Evolutionary conservation across 768 basidiomycete genomes (phyloP).

Genomic region (Holtermannia corniformis): DNA sequence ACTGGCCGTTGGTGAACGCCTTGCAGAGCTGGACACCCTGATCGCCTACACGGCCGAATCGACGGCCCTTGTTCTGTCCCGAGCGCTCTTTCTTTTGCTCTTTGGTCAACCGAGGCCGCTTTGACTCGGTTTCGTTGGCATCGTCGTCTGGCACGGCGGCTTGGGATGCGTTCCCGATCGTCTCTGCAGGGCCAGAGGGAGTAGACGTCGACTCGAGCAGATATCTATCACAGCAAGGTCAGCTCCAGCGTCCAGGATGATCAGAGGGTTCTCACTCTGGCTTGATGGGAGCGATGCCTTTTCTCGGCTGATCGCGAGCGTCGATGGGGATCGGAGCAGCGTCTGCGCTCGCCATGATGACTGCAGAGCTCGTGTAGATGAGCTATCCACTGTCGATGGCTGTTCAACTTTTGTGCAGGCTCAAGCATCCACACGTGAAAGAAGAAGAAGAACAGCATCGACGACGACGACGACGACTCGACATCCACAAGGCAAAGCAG

Average conservation of each 20-base stretch:
- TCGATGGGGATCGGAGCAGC: conserved; percentile 9
- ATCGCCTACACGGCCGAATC: conserved; percentile 67
- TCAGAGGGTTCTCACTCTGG: conserved; percentile 30
- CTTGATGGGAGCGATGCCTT: conserved; percentile 35
- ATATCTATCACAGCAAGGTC: conserved; percentile 8
- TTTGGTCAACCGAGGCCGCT: conserved; percentile 20
- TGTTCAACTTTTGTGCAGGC: no score
- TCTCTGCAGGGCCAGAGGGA: conserved; percentile 8
- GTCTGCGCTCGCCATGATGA: no score
- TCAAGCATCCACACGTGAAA: no score
- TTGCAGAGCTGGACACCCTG: conserved; percentile 69
- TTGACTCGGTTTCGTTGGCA: conserved; percentile 24
- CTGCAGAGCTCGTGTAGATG: no score
- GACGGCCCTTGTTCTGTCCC: conserved; percentile 74
- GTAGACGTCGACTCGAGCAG: conserved; percentile 9
- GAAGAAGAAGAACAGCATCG: no score
- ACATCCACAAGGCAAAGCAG: no score
- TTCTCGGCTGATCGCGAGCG: conserved; percentile 7
- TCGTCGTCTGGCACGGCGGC: conserved; percentile 23
- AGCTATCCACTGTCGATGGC: no score
- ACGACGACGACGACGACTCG: no score
- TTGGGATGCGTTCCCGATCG: conserved; percentile 9
- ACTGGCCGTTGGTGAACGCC: conserved; percentile 56
- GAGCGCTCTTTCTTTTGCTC: conserved; percentile 28
- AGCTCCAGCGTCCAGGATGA: not conserved